Evolutionary conservation across 2,329 filamentous ascomycete species (phyloP), one percentile per base, ranked within the genome.

Genomic region (Fusarium sp.): DNA sequence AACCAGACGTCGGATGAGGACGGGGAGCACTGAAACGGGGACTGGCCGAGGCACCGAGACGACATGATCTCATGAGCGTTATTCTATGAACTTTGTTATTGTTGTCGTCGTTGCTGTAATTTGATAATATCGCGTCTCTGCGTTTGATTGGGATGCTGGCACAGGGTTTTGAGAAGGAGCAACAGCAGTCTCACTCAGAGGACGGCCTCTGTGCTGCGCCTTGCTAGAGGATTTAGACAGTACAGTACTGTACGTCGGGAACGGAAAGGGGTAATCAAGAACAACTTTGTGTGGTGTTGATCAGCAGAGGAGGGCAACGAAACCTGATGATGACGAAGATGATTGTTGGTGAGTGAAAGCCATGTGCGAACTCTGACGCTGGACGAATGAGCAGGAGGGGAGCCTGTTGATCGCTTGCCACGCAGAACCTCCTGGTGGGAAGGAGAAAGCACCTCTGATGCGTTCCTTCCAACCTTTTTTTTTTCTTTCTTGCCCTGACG

Each of bases 311-410:
- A 64, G 33, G 66, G 61, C 38, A 59, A 36, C 53, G 53, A 46
- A 67, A 59, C 35, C 55, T 67, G 72, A 42, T 63, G 66, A 72
- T 70, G 69, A 72, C 69, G 65, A 53, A 64, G 53, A 40, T 55
- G 51, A 63, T 40, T 51, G 72, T 67, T 44, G 64, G 46, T 14
- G 33, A 44, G 46, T 12, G 33, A 44, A 40, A 63, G 44, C 44
- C 24, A 49, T 36, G 35, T 36, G n/a, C 46, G 44, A 60, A 56
- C 11, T 53, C 42, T 65, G 55, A 71, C 44, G 42, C 33, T 56
- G 27, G 63, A 58, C 67, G 67, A 62, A 73, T 68, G 57, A 67
- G 60, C 67, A n/a, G 64, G 55, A 62, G 61, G 35, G 51, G 16
- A 57, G 69, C 61, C 35, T 57, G 57, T 40, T 22, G 51, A 68